Conservation (phyloP, 768 basidiomycete genomes). For the Tricholoma saponaceum region DNA sequence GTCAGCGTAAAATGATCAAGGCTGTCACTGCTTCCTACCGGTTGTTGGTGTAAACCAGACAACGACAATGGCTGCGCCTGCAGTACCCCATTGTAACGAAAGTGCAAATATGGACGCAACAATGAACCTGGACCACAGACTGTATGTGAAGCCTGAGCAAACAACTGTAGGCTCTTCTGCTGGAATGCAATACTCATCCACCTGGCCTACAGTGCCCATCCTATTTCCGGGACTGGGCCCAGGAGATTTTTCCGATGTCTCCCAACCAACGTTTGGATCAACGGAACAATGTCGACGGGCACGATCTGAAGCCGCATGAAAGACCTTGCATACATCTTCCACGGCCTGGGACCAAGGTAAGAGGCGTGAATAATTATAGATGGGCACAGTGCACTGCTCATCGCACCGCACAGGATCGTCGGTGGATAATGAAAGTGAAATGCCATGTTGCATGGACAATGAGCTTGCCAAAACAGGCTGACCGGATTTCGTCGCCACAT, state of each 20-base stretch:
- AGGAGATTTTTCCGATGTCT: conserved; percentile 6
- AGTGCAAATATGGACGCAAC: no score
- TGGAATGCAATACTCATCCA: conserved; percentile 13
- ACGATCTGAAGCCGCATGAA: conserved; percentile 17
- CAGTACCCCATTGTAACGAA: no score
- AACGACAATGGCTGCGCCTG: no score
- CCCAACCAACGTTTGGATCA: conserved; percentile 9
- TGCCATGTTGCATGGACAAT: conserved; percentile 14
- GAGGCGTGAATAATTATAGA: conserved; percentile 28
- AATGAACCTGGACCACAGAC: no score
- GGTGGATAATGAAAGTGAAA: conserved; percentile 14
- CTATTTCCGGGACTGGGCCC: conserved; percentile 10
- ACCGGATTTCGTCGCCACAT: conserved; percentile 15
- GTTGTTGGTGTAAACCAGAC: no score
- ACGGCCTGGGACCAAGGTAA: conserved; percentile 25
- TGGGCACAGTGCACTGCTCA: conserved; percentile 20
- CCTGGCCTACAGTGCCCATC: conserved; percentile 13
- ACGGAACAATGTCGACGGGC: conserved; percentile 16
- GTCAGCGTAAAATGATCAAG: no score
- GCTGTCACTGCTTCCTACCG: no score
- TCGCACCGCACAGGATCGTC: conserved; percentile 15
- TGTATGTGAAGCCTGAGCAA: no score
- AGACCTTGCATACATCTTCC: conserved; percentile 18
- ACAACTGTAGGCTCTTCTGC: not conserved
- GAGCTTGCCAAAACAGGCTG: not conserved